These are phyloP conservation scores for Verticillium alfalfae DNA, from an alignment of 2,329 filamentous ascomycete genomes.

Conservation along the genomic window DNA sequence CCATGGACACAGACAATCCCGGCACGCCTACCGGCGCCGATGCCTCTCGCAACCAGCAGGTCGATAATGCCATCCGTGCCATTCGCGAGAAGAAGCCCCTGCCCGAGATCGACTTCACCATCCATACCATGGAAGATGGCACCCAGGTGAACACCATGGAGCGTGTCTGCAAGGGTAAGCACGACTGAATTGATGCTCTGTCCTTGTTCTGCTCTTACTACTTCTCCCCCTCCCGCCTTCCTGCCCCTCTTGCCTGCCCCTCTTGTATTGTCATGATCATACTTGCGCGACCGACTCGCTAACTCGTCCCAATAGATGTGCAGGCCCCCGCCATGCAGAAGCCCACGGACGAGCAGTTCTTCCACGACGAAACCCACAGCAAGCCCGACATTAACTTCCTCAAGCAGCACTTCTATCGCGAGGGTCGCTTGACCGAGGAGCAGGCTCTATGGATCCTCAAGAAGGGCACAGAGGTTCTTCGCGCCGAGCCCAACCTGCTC, in stretches of 20 bases:
- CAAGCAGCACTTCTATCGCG: slow-evolving; percentile 97
- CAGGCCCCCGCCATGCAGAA: slow-evolving; percentile 93
- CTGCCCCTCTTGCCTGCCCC: neutral
- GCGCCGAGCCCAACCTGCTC: slow-evolving; percentile 86
- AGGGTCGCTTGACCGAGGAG: slow-evolving; percentile 93
- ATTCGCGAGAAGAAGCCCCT: slow-evolving; percentile 92
- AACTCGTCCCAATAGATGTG: slow-evolving; percentile 59
- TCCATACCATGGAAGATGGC: slow-evolving; percentile 98
- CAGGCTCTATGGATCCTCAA: slow-evolving; percentile 95
- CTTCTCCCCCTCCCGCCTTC: neutral
- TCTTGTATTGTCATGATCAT: neutral
- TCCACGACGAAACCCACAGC: slow-evolving; percentile 73
- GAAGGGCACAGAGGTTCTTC: slow-evolving; percentile 80
- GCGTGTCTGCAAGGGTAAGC: slow-evolving; percentile 93
- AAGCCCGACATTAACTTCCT: slow-evolving; percentile 93
- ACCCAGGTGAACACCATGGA: slow-evolving; percentile 92
- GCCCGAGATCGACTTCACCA: slow-evolving; percentile 96
- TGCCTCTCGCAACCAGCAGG: slow-evolving; percentile 51
- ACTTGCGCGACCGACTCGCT: neutral
- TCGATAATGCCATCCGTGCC: slow-evolving; percentile 88
- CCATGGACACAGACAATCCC: slow-evolving; percentile 44
- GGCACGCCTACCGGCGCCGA: slow-evolving; percentile 28
- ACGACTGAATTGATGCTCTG: too few relatives aligned
- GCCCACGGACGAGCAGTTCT: slow-evolving; percentile 92
- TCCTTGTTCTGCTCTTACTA: too few relatives aligned